Evolutionary conservation across 2,329 filamentous ascomycete species (phyloP).

Genomic region (Onygenales sp.): DNA sequence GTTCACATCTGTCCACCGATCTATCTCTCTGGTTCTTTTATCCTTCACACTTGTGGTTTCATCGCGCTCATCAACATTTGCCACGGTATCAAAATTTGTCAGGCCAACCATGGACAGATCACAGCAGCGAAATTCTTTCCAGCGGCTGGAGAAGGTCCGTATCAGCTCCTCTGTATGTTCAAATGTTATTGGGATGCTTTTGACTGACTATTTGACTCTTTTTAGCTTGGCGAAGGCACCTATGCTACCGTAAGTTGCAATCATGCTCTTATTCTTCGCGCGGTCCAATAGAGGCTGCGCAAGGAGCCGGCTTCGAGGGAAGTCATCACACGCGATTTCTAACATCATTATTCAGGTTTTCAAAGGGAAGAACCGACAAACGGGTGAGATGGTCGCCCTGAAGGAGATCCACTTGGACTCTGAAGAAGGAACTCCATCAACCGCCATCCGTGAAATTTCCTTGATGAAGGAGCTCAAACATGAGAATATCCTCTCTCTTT

Average conservation of each 20-base stretch:
- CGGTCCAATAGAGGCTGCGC: no score
- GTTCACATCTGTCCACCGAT: neutral
- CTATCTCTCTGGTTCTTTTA: neutral
- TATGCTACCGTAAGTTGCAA: slow-evolving; percentile 74
- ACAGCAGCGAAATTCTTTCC: slow-evolving; percentile 89
- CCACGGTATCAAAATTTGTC: neutral
- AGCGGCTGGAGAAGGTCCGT: slow-evolving; percentile 80
- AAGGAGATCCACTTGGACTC: slow-evolving; percentile 99
- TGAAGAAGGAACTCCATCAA: slow-evolving; percentile 94
- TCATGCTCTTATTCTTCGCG: neutral
- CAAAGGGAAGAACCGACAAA: slow-evolving; percentile 95
- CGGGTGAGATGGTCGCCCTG: slow-evolving; percentile 88
- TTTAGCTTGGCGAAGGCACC: slow-evolving; percentile 81
- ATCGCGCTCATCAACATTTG: neutral
- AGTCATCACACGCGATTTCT: neutral
- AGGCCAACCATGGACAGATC: slow-evolving; percentile 56
- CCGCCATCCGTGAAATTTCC: slow-evolving; percentile 95
- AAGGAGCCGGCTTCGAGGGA: no score
- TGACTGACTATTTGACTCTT: slow-evolving; percentile 19
- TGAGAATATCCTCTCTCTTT: slow-evolving; percentile 92
- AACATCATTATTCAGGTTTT: slow-evolving; percentile 58
- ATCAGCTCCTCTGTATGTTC: slow-evolving; percentile 1
- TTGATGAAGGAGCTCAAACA: slow-evolving; percentile 99
- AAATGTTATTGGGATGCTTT: neutral
- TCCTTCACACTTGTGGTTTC: neutral